Base-by-base conservation (phyloP, 768 basidiomycete species). In the Mycena floridula region DNA sequence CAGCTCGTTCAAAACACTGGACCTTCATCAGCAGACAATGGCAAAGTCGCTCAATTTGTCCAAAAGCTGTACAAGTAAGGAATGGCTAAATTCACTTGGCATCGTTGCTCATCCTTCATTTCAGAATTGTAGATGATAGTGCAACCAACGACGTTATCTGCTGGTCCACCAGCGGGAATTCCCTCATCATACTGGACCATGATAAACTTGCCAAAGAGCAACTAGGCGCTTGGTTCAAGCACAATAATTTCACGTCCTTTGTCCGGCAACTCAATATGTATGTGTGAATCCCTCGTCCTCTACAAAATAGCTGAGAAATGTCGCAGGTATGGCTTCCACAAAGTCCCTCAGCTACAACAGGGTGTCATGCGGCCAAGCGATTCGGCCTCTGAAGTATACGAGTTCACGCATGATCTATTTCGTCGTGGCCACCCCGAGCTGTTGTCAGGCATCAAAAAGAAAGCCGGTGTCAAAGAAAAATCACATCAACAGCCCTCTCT, bases 201-300 rank as follows among this genome's bases (percentile, higher is more conserved):
- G 91, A 95, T 60, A 82, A 82, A 23, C 89, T 98, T 59, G 87
- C 90, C 2, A 79, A 81, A 28, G 87, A 95, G 62, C 79, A 96
- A 25, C 79, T 98, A 6, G 90, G 90, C 3, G 78, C 82, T 35
- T 98, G 87, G 82, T 99, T 97, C 81, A 99, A 99, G 62, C 96
- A 98, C 67, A 82, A 86, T 49, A 96, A 95, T 61, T 98, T 96
- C 65, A 78, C 80, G 46, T 88, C 85, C 25, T 96, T 96, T 54
- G 91, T 94, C 15, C 77, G 91, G 12, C 91, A 96, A 59, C 74
- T 94, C 52, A 96, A 94, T 73, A 93, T 93, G 88, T n/a, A n/a
- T n/a, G n/a, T n/a, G n/a, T n/a, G n/a, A n/a, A n/a, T n/a, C n/a
- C n/a, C n/a, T n/a, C n/a, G n/a, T n/a, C n/a, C n/a, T n/a, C n/a